A percentile compares a stretch with the other conserved stretches of the same genome.
Conservation (phyloP, 805 yeast species). For the Torulaspora quercuum region DNA sequence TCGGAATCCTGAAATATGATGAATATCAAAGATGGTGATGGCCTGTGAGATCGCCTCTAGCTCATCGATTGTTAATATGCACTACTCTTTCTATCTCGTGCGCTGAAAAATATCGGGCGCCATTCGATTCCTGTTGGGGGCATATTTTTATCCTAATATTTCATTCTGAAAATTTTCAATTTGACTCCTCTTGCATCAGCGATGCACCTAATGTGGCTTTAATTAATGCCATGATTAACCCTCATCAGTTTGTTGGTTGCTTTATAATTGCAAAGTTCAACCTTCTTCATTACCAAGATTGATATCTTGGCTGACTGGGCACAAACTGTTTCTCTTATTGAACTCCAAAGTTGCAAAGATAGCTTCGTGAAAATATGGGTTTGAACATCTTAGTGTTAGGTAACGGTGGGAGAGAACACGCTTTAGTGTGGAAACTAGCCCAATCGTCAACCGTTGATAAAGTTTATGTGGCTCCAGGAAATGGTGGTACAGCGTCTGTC, state of each 20-base stretch:
- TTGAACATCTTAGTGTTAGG: conserved; percentile 80
- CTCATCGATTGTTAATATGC: conserved; percentile 4
- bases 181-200: conserved; percentile 5
- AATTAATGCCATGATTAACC: conserved; percentile 1
- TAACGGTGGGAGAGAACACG: conserved; percentile 99
- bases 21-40: too few relatives aligned
- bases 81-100: neutral
- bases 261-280: too few relatives aligned
- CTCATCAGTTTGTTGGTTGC: too few relatives aligned
- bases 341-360: neutral
- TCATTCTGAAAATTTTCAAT: conserved; percentile 7
- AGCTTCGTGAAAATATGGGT: conserved; percentile 1
- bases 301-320: too few relatives aligned
- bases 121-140: conserved; percentile 5
- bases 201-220: conserved; percentile 5
- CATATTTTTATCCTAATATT: neutral
- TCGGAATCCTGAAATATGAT: neutral
- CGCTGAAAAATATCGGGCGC: conserved; percentile 2
- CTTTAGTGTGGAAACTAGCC: conserved; percentile 84
- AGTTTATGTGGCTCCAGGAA: conserved; percentile 93
- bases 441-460: conserved; percentile 69
- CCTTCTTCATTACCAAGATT: too few relatives aligned
- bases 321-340: too few relatives aligned
- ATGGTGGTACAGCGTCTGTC: conserved; percentile 77
- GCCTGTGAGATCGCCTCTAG: too few relatives aligned